Evolutionary conservation across 306 rosid species (phyloP).

Genomic region (Pachyrhizus erosus): DNA sequence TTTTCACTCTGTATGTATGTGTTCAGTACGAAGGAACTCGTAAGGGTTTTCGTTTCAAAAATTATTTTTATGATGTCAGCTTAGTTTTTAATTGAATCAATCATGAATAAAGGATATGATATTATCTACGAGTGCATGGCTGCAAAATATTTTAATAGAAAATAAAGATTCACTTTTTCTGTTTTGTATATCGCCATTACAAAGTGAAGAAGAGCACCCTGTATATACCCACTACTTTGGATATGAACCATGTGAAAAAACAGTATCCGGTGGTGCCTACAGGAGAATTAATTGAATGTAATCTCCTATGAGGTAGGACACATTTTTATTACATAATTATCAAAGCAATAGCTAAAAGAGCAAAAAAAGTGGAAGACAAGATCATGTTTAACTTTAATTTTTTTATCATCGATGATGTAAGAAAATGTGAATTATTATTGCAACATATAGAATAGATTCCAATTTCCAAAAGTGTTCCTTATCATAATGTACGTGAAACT

Average conservation of each 20-base stretch:
- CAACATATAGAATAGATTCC: neutral
- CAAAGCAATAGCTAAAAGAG: slow-evolving; percentile 39
- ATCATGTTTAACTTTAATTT: slow-evolving; percentile 49
- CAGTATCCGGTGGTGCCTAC: slow-evolving; percentile 50
- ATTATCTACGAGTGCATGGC: slow-evolving; percentile 45
- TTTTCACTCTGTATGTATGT: neutral
- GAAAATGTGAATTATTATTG: slow-evolving; percentile 32
- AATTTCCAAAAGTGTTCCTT: slow-evolving; percentile 37
- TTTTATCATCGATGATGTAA: slow-evolving; percentile 40
- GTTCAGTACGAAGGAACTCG: neutral
- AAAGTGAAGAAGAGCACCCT: slow-evolving; percentile 42
- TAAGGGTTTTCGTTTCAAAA: slow-evolving; percentile 42
- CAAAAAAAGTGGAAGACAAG: slow-evolving; percentile 50
- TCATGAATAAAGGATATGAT: slow-evolving; percentile 42
- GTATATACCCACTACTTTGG: slow-evolving; percentile 53
- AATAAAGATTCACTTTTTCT: slow-evolving; percentile 34
- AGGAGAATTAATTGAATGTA: slow-evolving; percentile 36
- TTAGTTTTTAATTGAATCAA: slow-evolving; percentile 38
- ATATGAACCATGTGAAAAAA: slow-evolving; percentile 50
- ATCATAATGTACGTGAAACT: neutral
- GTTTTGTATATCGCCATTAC: slow-evolving; percentile 5
- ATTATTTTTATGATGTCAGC: slow-evolving; percentile 32
- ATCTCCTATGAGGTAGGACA: slow-evolving; percentile 47
- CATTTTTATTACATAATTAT: slow-evolving; percentile 43
- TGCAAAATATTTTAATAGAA: slow-evolving; percentile 15